Evolutionary conservation across 371 early-diverging fungal species (phyloP), one percentile per base, ranked within the genome.

Genomic region (Syncephalastrum sp.): DNA sequence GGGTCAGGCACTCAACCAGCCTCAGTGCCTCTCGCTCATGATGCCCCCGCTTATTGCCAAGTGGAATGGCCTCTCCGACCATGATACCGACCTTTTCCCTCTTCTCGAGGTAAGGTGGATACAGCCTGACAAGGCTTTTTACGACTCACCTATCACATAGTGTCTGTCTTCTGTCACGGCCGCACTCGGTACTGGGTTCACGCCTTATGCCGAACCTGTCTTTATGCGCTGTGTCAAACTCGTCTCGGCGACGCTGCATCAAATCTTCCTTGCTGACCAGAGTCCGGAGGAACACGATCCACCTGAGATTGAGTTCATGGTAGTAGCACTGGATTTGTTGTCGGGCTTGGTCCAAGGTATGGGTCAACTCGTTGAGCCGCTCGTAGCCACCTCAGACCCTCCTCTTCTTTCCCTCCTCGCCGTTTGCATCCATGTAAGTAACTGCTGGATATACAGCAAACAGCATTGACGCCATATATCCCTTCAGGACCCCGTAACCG

Each of bases 321-420:
- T 95, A 55, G 94, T 93, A 13, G 86, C 96, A 4, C 70, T 97
- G 27, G 97, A 98, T 72, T 76, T 98, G 54, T 72, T 98, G 53
- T 87, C 89, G 53, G 94, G 93, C 1, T 81, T 97, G 53, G 88
- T 90, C 1, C 95, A 96, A 81, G 98, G 94, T 3, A 70, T 98
- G 50, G 90, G 88, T 43, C 66, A 74, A 3, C 70, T 73, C 29
- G 84, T 87, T 46, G 86, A 88, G 60, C 74, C 79, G 19, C 79
- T 96, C 60, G 84, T 95, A 29, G 81, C 82, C 13, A 64, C 65
- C 33, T 82, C 82, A 53, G 77, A 88, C 33, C 82, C 88, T 16
- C 73, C 86, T 4, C 69, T 93, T 4, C 72, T 95, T 54, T 80
- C 83, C 24, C 69, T 95, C 47, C 73, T 95, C 21, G 77, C 79